Conservation (phyloP, 148 eudicot species). For the Simmondsia chinensis region DNA sequence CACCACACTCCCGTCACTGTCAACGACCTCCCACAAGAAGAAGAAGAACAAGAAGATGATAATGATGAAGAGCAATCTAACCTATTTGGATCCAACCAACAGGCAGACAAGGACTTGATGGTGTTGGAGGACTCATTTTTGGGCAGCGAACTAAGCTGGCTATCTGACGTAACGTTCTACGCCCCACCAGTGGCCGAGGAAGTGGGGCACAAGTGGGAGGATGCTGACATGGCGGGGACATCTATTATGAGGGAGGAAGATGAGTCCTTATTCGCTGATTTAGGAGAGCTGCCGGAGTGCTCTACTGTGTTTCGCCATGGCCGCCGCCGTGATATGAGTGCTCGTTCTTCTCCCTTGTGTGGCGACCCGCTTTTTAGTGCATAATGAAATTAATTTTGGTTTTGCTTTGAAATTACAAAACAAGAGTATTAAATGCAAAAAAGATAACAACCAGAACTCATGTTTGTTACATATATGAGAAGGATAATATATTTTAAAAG, state of each 20-base stretch:
- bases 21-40: neutral
- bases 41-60: neutral
- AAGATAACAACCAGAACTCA: too few species aligned
- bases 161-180: conserved; percentile 30
- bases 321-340: conserved; percentile 10
- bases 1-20: conserved; percentile 3
- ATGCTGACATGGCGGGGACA: conserved; percentile 23
- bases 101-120: conserved; percentile 13
- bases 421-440: too few species aligned
- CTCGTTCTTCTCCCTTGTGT: conserved; percentile 15
- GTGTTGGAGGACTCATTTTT: conserved; percentile 10
- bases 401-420: too few species aligned
- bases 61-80: conserved; percentile 8
- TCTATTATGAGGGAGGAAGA: conserved; percentile 49
- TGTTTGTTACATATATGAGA: too few species aligned
- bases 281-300: conserved; percentile 57
- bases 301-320: conserved; percentile 29
- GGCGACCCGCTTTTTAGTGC: too few species aligned
- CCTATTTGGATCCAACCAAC: conserved; percentile 15
- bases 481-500: too few species aligned
- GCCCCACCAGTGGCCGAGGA: conserved; percentile 27
- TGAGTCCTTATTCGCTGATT: conserved; percentile 43
- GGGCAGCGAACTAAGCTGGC: conserved; percentile 33
- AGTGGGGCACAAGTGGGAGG: conserved; percentile 29
- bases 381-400: too few species aligned